A percentile compares a stretch with the other conserved stretches of the same genome.
Evolutionary conservation across 2,329 filamentous ascomycete species (phyloP).

Genomic region (Aspergillus spinulosporus): DNA sequence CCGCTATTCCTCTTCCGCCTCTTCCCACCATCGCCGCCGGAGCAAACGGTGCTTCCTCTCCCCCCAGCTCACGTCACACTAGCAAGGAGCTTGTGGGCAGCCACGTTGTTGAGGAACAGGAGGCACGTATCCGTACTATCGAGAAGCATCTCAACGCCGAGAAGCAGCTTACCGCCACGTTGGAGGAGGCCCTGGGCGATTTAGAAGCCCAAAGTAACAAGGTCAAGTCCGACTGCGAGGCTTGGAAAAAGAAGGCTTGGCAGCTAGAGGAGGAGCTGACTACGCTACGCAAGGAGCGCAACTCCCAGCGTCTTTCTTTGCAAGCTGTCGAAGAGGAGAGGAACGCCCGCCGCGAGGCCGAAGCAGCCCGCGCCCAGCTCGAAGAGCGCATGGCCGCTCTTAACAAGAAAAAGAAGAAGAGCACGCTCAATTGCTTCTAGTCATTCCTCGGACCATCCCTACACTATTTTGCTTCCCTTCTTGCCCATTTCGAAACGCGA

Average conservation of each 20-base stretch:
- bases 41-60: conserved; percentile 53
- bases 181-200: conserved; percentile 93
- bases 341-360: conserved; percentile 85
- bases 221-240: conserved; percentile 85
- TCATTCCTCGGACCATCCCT: neutral
- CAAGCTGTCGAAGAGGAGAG: conserved; percentile 96
- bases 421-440: conserved; percentile 97
- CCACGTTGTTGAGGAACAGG: conserved; percentile 91
- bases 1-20: conserved; percentile 92
- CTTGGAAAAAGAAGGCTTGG: conserved; percentile 82
- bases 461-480: conserved; percentile 13
- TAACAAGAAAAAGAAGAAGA: conserved; percentile 89
- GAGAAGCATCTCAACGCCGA: conserved; percentile 96
- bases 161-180: conserved; percentile 90
- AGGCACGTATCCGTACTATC: conserved; percentile 89
- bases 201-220: conserved; percentile 90
- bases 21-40: conserved; percentile 65
- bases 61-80: conserved; percentile 66
- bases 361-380: conserved; percentile 81
- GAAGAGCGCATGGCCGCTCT: conserved; percentile 94
- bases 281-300: conserved; percentile 59
- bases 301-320: conserved; percentile 64
- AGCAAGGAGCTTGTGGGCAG: conserved; percentile 78
- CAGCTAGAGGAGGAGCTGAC: conserved; percentile 66
- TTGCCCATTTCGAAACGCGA: conserved; percentile 18